phyloP scores from a whole-genome alignment of 768 basidiomycete species.

The Amanita fuliginea region DNA sequence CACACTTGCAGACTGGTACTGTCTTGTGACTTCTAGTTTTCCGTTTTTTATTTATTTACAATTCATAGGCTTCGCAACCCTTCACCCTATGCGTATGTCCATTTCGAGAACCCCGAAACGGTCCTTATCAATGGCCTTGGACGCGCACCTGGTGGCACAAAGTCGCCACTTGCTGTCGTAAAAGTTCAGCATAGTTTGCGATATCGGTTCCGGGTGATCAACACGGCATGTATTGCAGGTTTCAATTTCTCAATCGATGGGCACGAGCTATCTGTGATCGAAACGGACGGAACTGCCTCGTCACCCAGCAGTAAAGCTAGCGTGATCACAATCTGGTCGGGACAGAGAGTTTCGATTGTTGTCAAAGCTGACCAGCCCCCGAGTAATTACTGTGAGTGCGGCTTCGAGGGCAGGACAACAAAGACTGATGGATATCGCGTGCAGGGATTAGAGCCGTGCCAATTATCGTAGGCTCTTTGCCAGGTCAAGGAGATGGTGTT shows the following conservation, averaged over 20 bases:
- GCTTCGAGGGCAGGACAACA: background rate
- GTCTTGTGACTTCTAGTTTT: background rate
- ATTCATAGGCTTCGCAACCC: constrained; percentile 14
- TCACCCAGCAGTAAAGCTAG: background rate
- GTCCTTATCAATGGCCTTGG: constrained; percentile 30
- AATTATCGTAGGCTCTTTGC: constrained; percentile 14
- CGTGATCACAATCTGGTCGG: background rate
- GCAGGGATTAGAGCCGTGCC: constrained; percentile 22
- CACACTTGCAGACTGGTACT: constrained; percentile 28
- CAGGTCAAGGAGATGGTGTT: constrained; percentile 20
- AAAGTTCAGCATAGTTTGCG: constrained; percentile 21
- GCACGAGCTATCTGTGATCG: constrained; percentile 35
- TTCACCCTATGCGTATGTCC: constrained; percentile 10
- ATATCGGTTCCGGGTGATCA: constrained; percentile 19
- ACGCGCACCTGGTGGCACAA: constrained; percentile 17
- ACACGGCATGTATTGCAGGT: constrained; percentile 19
- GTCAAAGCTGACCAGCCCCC: background rate
- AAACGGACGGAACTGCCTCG: constrained; percentile 26
- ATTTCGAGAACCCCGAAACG: constrained; percentile 15
- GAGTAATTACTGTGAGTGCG: constrained; percentile 3
- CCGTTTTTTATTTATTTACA: background rate
- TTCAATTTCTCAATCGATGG: constrained; percentile 33
- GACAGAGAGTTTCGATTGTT: constrained; percentile 3
- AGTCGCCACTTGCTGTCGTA: constrained; percentile 19
- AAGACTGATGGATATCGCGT: background rate